Evolutionary conservation across 495 filamentous ascomycete species (phyloP).

Genomic region (Glarea lozoyensis): DNA sequence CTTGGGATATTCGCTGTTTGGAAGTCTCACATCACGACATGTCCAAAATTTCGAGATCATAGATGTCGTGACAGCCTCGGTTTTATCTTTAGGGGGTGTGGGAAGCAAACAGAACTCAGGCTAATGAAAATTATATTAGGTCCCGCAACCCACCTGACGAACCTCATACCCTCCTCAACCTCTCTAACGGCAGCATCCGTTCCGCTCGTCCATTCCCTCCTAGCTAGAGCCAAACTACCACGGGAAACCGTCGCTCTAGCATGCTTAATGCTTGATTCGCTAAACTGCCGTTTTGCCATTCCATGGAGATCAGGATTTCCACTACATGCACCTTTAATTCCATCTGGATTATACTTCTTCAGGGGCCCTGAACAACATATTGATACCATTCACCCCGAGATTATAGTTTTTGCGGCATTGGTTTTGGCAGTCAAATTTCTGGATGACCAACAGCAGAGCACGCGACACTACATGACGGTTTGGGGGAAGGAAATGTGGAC

Average conservation of each 20-base stretch:
- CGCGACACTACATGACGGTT: conserved; percentile 29
- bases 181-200: conserved; percentile 41
- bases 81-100: too few species aligned
- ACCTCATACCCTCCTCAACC: conserved; percentile 43
- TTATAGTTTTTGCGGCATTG: conserved; percentile 40
- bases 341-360: not conserved
- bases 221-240: conserved; percentile 38
- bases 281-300: conserved; percentile 41
- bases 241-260: conserved; percentile 43
- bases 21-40: too few species aligned
- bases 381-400: conserved; percentile 42
- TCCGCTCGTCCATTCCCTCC: conserved; percentile 39
- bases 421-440: conserved; percentile 45
- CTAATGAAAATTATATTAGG: conserved; percentile 26
- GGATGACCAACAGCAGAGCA: conserved; percentile 36
- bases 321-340: not conserved
- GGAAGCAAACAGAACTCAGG: conserved; percentile 8
- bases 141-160: conserved; percentile 44
- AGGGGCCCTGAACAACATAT: conserved; percentile 32
- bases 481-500: conserved; percentile 43
- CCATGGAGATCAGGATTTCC: conserved; percentile 43
- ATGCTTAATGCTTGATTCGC: conserved; percentile 45
- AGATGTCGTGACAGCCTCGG: too few species aligned
- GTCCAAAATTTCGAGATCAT: too few species aligned
- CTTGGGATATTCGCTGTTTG: too few species aligned